A percentile compares a stretch with the other conserved stretches of the same genome.
Evolutionary conservation across 2,329 filamentous ascomycete genomes (phyloP).

Genomic region (Rutstroemia sydowiana): DNA sequence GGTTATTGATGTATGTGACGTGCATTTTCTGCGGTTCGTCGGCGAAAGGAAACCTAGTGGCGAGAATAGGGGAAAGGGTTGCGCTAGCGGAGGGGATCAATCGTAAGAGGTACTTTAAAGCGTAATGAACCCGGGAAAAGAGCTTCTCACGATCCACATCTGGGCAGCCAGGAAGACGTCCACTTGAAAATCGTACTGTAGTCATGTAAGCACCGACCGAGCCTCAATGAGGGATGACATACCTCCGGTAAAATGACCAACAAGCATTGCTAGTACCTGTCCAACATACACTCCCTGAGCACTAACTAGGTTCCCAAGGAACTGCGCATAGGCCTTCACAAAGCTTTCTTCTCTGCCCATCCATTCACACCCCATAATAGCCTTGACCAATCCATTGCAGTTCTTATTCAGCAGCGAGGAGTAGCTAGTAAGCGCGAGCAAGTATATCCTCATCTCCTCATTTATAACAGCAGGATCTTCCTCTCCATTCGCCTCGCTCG

Average conservation of each 20-base stretch:
- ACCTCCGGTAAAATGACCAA: conserved; percentile 63
- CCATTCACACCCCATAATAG: conserved; percentile 56
- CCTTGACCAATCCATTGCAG: conserved; percentile 51
- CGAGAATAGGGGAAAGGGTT: conserved; percentile 59
- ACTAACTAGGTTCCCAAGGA: conserved; percentile 67
- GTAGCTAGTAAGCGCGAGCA: conserved; percentile 55
- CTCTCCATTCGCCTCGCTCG: conserved; percentile 11
- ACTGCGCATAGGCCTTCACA: conserved; percentile 58
- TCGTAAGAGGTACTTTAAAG: conserved; percentile 66
- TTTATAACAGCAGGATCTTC: conserved; percentile 22
- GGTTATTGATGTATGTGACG: conserved; percentile 79
- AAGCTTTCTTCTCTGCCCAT: conserved; percentile 58
- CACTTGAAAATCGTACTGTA: conserved; percentile 32
- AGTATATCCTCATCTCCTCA: conserved; percentile 45
- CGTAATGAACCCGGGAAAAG: conserved; percentile 67
- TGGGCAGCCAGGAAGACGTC: conserved; percentile 38
- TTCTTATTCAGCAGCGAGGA: conserved; percentile 52
- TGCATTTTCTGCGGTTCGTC: conserved; percentile 73
- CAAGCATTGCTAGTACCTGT: conserved; percentile 70
- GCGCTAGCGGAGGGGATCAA: conserved; percentile 74
- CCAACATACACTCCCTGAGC: conserved; percentile 74
- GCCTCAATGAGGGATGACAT: conserved; percentile 18
- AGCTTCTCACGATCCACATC: conserved; percentile 55
- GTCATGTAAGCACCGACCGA: conserved; percentile 34
- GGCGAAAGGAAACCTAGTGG: conserved; percentile 65